Evolutionary conservation across 495 filamentous ascomycete species (phyloP), one percentile per base, ranked within the genome.

Genomic region (Bathelium albidoporum): DNA sequence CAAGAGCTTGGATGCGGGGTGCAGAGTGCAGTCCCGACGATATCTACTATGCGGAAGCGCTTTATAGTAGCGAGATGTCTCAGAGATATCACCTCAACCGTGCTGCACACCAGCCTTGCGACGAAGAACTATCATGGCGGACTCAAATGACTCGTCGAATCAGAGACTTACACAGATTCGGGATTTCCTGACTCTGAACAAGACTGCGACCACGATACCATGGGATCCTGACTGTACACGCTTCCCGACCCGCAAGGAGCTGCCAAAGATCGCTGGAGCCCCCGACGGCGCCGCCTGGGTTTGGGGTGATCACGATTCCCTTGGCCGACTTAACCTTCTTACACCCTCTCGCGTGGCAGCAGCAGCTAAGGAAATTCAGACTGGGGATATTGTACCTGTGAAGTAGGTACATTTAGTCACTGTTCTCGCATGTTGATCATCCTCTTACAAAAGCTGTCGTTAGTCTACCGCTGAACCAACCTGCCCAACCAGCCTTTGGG

Each of bases 271-370:
- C 31, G 49, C 66, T n/a, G 68, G 68, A 10, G 71, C 69, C 2
- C 72, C 72, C 0, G 28, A 64, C 39, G 70, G 64, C 20, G 81
- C 83, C 16, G 84, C 83, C 36, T 87, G 84, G 84, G 80, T 87
- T 26, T 87, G 84, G 85, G 84, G 85, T 4, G 73, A 78, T 34
- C 74, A 85, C 71, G 85, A 86, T 66, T 72, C 80, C 75, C 45
- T 81, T 32, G 83, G 83, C 20, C 75, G 82, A 45, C 65, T 86
- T 24, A 86, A 86, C 64, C 78, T 85, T 2, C 73, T 86, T 34
- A 85, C 83, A 0, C 81, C 83, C 0, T 72, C 73, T 7, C 74
- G 82, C 22, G 81, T 85, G 39, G 78, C 78, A 63, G 76, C 73
- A 55, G 75, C 75, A 3, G 78, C 82, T 5, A 73, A 76, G 10